Percentiles rank a stretch among this genome's conserved stretches.
phyloP scores from a whole-genome alignment of 1,139 yeast genomes.

The Williopsis jadinii region DNA sequence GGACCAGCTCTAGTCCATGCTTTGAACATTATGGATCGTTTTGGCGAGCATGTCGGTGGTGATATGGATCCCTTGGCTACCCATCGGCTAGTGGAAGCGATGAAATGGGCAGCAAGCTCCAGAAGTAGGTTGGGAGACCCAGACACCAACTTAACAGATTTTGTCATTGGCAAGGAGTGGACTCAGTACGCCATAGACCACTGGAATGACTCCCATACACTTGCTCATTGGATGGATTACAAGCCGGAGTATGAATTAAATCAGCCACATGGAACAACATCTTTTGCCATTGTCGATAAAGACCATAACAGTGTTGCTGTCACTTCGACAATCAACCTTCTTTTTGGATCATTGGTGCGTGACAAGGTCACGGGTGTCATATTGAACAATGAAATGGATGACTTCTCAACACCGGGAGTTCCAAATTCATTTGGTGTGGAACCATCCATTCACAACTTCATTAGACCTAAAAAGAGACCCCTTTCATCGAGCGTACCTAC shows the following conservation, averaged over 20 bases:
- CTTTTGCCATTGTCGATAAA: constrained; percentile 68
- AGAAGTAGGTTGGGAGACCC: constrained; percentile 78
- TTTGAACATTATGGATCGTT: constrained; percentile 48
- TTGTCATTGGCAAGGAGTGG: constrained; percentile 45
- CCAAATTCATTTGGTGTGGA: constrained; percentile 73
- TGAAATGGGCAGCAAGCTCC: constrained; percentile 91
- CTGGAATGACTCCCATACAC: constrained; percentile 50
- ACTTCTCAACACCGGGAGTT: constrained; percentile 69
- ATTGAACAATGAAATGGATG: constrained; percentile 92
- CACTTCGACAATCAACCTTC: constrained; percentile 85
- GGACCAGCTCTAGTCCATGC: constrained; percentile 83
- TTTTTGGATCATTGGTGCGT: constrained; percentile 76
- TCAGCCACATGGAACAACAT: constrained; percentile 86
- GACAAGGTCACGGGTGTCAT: constrained; percentile 80
- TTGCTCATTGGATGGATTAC: constrained; percentile 61
- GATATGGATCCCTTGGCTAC: constrained; percentile 43
- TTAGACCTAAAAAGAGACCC: constrained; percentile 74
- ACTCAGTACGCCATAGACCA: constrained; percentile 38
- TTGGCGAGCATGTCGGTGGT: constrained; percentile 31
- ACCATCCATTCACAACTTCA: constrained; percentile 75
- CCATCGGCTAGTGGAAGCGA: constrained; percentile 71
- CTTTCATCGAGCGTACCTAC: constrained; percentile 80
- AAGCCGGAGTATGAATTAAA: constrained; percentile 69
- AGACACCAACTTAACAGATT: constrained; percentile 25
- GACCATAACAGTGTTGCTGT: constrained; percentile 68